Conservation (phyloP, 345 rosid species). For the Hypericum androsaemum region DNA sequence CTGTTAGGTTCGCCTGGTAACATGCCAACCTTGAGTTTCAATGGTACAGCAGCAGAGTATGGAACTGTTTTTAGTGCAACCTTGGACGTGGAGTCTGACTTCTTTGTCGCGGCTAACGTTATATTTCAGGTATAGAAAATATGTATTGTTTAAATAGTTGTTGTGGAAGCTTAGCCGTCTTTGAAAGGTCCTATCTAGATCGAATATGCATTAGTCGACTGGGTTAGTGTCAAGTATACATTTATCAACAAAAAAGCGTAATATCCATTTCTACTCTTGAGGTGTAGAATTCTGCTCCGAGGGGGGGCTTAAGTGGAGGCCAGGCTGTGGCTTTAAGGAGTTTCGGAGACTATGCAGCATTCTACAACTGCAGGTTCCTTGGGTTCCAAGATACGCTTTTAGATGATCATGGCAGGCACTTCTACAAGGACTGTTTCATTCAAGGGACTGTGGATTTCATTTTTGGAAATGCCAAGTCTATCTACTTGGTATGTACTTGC, state of each 20-base stretch:
- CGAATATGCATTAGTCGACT: too few species aligned
- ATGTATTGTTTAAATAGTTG: too few species aligned
- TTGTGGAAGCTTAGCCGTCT: too few species aligned
- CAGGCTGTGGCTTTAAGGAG: background rate
- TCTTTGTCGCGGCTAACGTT: slow-evolving; percentile 49
- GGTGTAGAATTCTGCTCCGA: background rate
- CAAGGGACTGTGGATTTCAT: slow-evolving; percentile 1
- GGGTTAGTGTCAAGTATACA: too few species aligned
- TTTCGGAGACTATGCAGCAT: background rate
- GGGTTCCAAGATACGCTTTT: too few species aligned
- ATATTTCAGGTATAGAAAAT: slow-evolving; percentile 26
- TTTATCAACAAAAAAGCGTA: too few species aligned
- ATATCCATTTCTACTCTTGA: too few species aligned
- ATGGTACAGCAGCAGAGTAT: slow-evolving; percentile 36
- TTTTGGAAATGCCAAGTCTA: too few species aligned
- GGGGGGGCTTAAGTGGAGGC: background rate
- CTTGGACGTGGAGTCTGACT: slow-evolving; percentile 43
- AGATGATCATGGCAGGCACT: background rate
- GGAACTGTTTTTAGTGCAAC: slow-evolving; percentile 68
- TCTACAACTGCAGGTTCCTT: background rate
- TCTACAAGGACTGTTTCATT: slow-evolving; percentile 1
- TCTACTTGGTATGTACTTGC: background rate
- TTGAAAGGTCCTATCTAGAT: too few species aligned
- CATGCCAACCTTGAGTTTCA: slow-evolving; percentile 29
- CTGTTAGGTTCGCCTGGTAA: slow-evolving; percentile 31